Evolutionary conservation across 106 monocot species (phyloP).

Genomic region (Dioscorea alata): DNA sequence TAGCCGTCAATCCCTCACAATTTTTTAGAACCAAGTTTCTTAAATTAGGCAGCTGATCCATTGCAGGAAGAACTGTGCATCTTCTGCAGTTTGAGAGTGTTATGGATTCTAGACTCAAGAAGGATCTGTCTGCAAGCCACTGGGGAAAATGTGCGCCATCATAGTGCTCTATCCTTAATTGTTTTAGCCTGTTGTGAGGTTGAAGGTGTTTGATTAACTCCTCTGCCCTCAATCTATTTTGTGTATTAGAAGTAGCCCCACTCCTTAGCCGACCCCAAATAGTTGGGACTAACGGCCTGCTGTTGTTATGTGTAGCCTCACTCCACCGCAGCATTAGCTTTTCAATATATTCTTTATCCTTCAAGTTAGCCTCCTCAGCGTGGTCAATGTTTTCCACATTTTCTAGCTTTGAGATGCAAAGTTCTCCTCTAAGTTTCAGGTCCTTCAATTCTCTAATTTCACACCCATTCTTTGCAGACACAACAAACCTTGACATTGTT

Average conservation of each 20-base stretch:
- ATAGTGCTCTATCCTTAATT: constrained; percentile 20
- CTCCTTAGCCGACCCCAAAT: constrained; percentile 6
- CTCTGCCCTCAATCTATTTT: constrained; percentile 1
- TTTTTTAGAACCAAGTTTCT: constrained; percentile 2
- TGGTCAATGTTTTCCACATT: constrained; percentile 25
- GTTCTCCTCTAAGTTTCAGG: constrained; percentile 28
- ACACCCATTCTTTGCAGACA: constrained; percentile 15
- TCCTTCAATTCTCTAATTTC: constrained; percentile 25
- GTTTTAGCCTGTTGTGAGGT: constrained; percentile 20
- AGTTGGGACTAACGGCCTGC: too few species aligned
- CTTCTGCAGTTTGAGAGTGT: constrained; percentile 12
- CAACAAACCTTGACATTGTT: constrained; percentile 42
- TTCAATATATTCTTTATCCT: constrained; percentile 15
- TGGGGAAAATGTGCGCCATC: constrained; percentile 14
- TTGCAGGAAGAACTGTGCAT: constrained; percentile 5
- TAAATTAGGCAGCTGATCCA: constrained; percentile 11
- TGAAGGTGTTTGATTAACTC: constrained; percentile 19
- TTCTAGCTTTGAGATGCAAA: constrained; percentile 55
- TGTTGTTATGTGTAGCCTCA: too few species aligned
- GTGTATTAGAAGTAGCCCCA: not conserved
- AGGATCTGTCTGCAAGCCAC: constrained; percentile 22
- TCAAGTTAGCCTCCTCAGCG: constrained; percentile 24
- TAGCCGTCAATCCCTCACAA: too few species aligned
- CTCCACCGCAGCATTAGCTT: constrained; percentile 30
- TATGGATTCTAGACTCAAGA: constrained; percentile 12